Base-by-base conservation (phyloP, 352 stramenopile genomes). In the Phytopythium chamaehyphon region DNA sequence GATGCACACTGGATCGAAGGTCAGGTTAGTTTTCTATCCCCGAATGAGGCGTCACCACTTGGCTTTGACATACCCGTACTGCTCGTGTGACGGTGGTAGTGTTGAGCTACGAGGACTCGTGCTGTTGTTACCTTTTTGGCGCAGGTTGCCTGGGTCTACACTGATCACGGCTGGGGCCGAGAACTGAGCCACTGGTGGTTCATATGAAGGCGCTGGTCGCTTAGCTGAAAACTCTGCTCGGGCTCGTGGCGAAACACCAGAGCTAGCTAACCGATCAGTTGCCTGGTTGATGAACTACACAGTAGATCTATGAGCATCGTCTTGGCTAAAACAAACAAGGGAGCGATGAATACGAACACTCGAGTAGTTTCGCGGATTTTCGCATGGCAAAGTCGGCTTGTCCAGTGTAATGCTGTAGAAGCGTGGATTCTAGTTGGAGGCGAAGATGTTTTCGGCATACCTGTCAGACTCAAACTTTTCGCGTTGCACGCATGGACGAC, bases 341-440 rank as follows among this genome's bases (percentile, higher is more conserved):
- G 24, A 24, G n/a, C n/a, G 19, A 24, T n/a, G 11, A 26, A 3
- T 6, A 54, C 63, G 46, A 75, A 90, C 78, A 49, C 76, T 90
- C 14, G 77, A 90, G 66, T 93, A 69, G 47, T 90, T 93, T 43
- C 65, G 79, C 19, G 71, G 79, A 40, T 90, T 90, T 52, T 83
- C 71, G 22, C 68, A 62, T 0, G 76, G 31, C 0, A 67, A 62
- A 8, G 65, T 51, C 21, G 71, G 73, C 39, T 73, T 72, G 18
- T 71, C 67, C 49, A 88, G 61, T 15, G 71, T 75, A 44, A 69
- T 55, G 42, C 64, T 73, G 47, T 88, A 92, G 61, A 88, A 88
- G 11, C 76, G 73, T 52, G 78, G 78, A 51, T 92, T 92, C 78
- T 89, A 47, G 4, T 5, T 33, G 28, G 28, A 33, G 5, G 28